Evolutionary conservation across 2,329 filamentous ascomycete species (phyloP).

Genomic region (Diaporthe helianthi): DNA sequence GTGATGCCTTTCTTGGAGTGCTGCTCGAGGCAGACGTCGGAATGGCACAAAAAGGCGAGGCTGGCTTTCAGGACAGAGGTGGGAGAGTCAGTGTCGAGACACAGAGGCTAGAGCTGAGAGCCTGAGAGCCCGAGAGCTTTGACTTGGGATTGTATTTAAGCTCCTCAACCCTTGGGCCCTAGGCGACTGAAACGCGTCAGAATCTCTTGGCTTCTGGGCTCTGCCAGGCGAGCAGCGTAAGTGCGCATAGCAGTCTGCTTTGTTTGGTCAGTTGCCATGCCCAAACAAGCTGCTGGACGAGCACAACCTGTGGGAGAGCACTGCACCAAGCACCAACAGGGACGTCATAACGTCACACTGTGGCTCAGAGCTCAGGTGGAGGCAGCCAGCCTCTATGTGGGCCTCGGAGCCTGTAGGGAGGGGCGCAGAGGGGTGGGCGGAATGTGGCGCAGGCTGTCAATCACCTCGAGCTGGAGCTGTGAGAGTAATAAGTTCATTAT

Average conservation of each 20-base stretch:
- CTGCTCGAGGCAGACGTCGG: neutral
- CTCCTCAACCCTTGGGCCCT: neutral
- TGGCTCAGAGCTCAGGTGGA: slow-evolving; percentile 25
- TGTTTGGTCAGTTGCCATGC: neutral
- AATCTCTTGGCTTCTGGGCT: slow-evolving; percentile 25
- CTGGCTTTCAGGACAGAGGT: neutral
- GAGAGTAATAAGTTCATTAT: too few species aligned
- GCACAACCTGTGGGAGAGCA: slow-evolving; percentile 8
- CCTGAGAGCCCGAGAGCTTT: too few species aligned
- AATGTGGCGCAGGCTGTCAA: slow-evolving; percentile 19
- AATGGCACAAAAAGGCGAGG: neutral
- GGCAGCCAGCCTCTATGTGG: neutral
- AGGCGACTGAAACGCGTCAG: slow-evolving; percentile 24
- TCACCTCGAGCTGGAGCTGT: too few species aligned
- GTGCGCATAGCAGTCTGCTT: neutral
- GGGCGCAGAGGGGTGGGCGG: neutral
- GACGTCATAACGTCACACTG: slow-evolving; percentile 19
- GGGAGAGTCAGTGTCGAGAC: neutral
- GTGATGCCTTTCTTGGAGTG: neutral
- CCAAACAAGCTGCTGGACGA: slow-evolving; percentile 16
- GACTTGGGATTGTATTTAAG: slow-evolving; percentile 6
- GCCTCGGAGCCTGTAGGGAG: neutral
- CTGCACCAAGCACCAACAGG: neutral
- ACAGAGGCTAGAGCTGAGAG: neutral
- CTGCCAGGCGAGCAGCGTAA: slow-evolving; percentile 9